Evolutionary conservation across 352 stramenopile species (phyloP).

Genomic region (Thalassiosira exigua): DNA sequence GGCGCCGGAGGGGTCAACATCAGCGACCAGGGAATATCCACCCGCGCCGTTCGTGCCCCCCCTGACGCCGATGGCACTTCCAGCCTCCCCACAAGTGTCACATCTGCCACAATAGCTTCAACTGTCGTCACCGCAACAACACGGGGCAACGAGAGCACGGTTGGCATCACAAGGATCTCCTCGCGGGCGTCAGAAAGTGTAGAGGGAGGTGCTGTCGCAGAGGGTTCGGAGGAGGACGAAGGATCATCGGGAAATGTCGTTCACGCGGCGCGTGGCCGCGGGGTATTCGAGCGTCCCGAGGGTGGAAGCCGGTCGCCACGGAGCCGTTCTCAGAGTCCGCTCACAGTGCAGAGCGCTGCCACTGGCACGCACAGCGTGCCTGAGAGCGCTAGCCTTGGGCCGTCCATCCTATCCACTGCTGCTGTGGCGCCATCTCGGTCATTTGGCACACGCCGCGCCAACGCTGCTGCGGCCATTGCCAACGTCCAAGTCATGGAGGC

Average conservation of each 20-base stretch:
- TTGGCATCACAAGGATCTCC: constrained; percentile 36
- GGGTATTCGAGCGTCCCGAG: too few relatives aligned
- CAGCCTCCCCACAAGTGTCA: constrained; percentile 62
- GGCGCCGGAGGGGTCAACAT: background rate
- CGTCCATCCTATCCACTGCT: constrained; percentile 58
- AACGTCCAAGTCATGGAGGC: constrained; percentile 18
- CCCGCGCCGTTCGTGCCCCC: constrained; percentile 36
- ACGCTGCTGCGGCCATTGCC: constrained; percentile 35
- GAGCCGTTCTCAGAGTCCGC: constrained; percentile 53
- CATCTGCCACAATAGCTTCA: constrained; percentile 55
- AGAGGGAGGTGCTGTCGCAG: constrained; percentile 22
- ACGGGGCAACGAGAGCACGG: constrained; percentile 43
- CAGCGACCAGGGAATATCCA: constrained; percentile 59
- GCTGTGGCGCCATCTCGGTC: constrained; percentile 54
- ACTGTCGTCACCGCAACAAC: constrained; percentile 59
- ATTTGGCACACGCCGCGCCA: constrained; percentile 43
- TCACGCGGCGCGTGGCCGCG: constrained; percentile 31
- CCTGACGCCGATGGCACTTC: constrained; percentile 58
- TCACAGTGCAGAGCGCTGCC: constrained; percentile 58
- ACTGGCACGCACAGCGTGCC: constrained; percentile 50
- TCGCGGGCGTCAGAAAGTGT: constrained; percentile 46
- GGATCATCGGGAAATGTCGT: constrained; percentile 5
- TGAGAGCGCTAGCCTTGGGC: constrained; percentile 50
- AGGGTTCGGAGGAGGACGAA: constrained; percentile 36
- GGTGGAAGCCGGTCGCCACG: constrained; percentile 5